Percentiles rank a stretch among this genome's conserved stretches.
Conservation (phyloP, 441 rosid genomes). For the Adansonia rubrostipa region DNA sequence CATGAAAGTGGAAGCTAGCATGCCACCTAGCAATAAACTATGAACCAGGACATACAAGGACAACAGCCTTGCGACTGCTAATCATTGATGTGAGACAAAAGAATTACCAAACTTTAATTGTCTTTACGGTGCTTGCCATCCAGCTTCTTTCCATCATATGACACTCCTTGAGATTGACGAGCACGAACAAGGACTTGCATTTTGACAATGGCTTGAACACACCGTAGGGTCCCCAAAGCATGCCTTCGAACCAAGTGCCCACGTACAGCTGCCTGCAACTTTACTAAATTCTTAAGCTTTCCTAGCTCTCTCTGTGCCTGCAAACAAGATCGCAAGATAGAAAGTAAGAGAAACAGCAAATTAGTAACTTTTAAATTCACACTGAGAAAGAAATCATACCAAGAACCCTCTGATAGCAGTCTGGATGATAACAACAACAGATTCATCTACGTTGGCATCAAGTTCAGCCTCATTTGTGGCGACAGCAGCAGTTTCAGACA, state of each 20-base stretch:
- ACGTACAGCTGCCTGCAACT: conserved; percentile 91
- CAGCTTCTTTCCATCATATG: conserved; percentile 7
- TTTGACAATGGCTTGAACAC: conserved; percentile 86
- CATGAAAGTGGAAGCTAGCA: conserved; percentile 11
- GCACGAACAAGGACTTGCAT: conserved; percentile 86
- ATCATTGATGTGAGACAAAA: neutral
- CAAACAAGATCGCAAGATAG: conserved; percentile 24
- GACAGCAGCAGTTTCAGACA: conserved; percentile 13
- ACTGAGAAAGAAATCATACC: conserved; percentile 4
- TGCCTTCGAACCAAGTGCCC: conserved; percentile 90
- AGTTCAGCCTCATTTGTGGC: neutral
- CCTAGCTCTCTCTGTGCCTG: conserved; percentile 71
- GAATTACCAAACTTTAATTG: conserved; percentile 20
- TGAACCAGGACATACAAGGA: neutral
- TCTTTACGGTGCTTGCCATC: conserved; percentile 6
- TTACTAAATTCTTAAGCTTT: conserved; percentile 72
- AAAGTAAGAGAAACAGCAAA: conserved; percentile 20
- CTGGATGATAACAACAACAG: conserved; percentile 22
- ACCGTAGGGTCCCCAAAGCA: conserved; percentile 83
- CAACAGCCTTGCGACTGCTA: neutral
- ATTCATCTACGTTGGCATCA: conserved; percentile 18
- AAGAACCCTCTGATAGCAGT: conserved; percentile 29
- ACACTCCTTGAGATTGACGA: conserved; percentile 43
- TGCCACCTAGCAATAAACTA: conserved; percentile 2
- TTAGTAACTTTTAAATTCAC: neutral